phyloP scores from a whole-genome alignment of 495 filamentous ascomycete genomes.

The Pseudoneurospora amorphoporcata region DNA sequence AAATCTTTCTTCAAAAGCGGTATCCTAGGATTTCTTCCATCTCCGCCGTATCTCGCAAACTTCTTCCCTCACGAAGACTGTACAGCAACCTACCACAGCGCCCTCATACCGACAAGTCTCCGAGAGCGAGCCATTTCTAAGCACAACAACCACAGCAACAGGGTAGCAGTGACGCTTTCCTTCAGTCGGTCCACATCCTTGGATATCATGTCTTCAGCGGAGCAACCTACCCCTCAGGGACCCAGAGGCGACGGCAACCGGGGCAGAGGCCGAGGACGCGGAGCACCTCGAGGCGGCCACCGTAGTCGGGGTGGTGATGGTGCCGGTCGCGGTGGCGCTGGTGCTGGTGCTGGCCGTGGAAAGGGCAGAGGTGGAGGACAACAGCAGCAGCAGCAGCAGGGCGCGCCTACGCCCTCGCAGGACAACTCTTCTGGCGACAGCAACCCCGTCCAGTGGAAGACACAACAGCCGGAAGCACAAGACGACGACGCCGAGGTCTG shows the following conservation, averaged over 20 bases:
- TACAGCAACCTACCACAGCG: neutral
- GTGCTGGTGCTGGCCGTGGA: constrained; percentile 7
- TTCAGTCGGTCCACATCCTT: neutral
- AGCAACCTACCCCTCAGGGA: constrained; percentile 5
- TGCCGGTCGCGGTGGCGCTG: constrained; percentile 2
- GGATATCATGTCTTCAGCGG: constrained; percentile 14
- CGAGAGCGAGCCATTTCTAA: neutral
- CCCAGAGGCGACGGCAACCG: constrained; percentile 26
- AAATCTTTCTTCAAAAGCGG: neutral
- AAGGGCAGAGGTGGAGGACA: constrained; percentile 8
- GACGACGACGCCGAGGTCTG: constrained; percentile 69
- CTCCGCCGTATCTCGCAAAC: neutral
- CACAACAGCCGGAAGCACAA: constrained; percentile 7
- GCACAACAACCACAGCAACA: neutral
- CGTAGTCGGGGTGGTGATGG: constrained; percentile 7
- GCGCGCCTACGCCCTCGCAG: neutral
- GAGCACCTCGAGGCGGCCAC: constrained; percentile 11
- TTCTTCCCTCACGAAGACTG: neutral
- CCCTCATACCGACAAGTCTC: neutral
- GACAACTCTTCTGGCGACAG: neutral
- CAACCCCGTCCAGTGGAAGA: neutral
- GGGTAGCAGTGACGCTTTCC: neutral
- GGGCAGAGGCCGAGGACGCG: constrained; percentile 28
- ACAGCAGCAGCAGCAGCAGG: neutral
- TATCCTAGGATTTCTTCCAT: neutral